These are phyloP conservation scores for Lenzites betulinus DNA, from an alignment of 768 basidiomycete genomes.

Conservation along the genomic window DNA sequence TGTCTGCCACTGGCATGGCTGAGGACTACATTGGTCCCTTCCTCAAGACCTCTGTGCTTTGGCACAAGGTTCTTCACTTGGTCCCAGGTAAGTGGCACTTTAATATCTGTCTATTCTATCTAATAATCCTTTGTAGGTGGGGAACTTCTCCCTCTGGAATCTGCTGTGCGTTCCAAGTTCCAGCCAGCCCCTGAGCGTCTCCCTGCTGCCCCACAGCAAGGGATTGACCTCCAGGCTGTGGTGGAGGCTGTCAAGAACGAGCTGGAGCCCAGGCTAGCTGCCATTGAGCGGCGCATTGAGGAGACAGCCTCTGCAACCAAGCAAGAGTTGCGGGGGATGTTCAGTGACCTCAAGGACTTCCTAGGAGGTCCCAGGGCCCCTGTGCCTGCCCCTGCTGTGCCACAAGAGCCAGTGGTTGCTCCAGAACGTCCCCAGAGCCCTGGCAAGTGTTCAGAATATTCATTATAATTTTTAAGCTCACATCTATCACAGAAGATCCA, in stretches of 20 bases:
- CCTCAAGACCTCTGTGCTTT: neutral
- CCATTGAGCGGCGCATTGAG: neutral
- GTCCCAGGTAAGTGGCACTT: slow-evolving; percentile 3
- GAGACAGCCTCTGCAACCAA: neutral
- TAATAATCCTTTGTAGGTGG: neutral
- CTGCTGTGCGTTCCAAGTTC: neutral
- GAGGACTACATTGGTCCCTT: slow-evolving; percentile 10
- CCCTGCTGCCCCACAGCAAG: neutral
- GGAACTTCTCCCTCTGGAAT: neutral
- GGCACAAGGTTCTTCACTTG: slow-evolving; percentile 1
- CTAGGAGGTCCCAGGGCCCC: no score
- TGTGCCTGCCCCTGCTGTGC: neutral
- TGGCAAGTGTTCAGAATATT: no score
- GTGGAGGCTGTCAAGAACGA: neutral
- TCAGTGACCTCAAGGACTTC: slow-evolving; percentile 2
- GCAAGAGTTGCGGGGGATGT: slow-evolving; percentile 1
- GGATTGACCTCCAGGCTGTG: no score
- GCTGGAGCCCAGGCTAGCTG: slow-evolving; percentile 1
- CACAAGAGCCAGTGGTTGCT: neutral
- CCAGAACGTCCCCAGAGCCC: neutral
- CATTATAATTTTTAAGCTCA: no score
- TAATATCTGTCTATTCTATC: neutral
- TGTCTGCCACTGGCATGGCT: neutral
- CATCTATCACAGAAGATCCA: neutral
- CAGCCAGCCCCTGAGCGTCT: neutral